Evolutionary conservation across 352 stramenopile genomes (phyloP).

Genomic region (Globisporangium iwayamae): DNA sequence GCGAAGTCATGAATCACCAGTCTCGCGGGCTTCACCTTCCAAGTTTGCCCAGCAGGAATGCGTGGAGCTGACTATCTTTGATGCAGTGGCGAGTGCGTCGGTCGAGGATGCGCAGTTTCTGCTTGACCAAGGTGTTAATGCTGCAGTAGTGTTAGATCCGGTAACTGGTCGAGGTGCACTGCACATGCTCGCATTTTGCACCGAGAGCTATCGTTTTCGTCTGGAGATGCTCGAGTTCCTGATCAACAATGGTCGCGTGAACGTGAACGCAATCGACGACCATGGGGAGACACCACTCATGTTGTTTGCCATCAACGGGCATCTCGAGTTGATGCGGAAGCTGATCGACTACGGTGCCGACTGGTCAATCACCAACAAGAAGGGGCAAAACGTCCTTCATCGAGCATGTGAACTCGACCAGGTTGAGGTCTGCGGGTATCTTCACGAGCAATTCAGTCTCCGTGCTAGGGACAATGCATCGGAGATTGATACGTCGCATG

Average conservation of each 20-base stretch:
- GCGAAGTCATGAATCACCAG: constrained; percentile 17
- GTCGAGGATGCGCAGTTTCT: constrained; percentile 58
- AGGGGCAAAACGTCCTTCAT: constrained; percentile 50
- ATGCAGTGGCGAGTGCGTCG: constrained; percentile 48
- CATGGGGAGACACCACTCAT: constrained; percentile 49
- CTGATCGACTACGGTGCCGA: constrained; percentile 29
- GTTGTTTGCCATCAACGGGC: constrained; percentile 47
- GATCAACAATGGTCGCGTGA: constrained; percentile 24
- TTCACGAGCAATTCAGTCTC: constrained; percentile 28
- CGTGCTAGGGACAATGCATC: not conserved
- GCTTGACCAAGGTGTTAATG: constrained; percentile 35
- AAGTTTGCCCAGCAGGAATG: not conserved
- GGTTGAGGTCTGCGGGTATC: constrained; percentile 42
- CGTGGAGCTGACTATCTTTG: constrained; percentile 38
- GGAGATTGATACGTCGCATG: not conserved
- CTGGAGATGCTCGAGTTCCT: constrained; percentile 58
- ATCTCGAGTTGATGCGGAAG: constrained; percentile 40
- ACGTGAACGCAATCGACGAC: constrained; percentile 39
- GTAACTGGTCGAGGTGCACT: constrained; percentile 43
- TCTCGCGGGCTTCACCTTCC: not conserved
- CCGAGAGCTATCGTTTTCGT: constrained; percentile 37
- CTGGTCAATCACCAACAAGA: constrained; percentile 22
- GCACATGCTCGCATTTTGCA: constrained; percentile 57
- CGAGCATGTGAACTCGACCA: constrained; percentile 57
- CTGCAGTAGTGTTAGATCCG: constrained; percentile 31